Evolutionary conservation across 345 rosid genomes (phyloP).

Genomic region (Syzygium aqueum): DNA sequence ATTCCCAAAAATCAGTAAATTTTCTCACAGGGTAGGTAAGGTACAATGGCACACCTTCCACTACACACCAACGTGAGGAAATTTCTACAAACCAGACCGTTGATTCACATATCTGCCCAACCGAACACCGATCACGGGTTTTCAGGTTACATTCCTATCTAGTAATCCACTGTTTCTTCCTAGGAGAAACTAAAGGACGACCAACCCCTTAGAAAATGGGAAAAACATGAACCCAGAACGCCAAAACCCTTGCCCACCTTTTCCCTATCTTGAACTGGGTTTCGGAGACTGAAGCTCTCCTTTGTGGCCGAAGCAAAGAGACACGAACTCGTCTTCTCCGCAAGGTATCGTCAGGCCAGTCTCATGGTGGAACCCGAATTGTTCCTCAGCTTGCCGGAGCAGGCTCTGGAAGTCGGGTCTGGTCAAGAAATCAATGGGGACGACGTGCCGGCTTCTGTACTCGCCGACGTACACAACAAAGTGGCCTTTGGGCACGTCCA

Average conservation of each 20-base stretch:
- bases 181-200: too few species aligned
- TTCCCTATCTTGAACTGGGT: neutral
- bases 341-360: constrained; percentile 42
- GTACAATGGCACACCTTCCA: neutral
- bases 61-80: neutral
- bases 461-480: constrained; percentile 43
- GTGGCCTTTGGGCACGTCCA: constrained; percentile 40
- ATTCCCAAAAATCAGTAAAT: neutral
- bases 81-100: neutral
- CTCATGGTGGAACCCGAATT: constrained; percentile 38
- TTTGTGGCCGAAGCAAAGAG: constrained; percentile 16
- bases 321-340: constrained; percentile 31
- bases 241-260: neutral
- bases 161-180: too few species aligned
- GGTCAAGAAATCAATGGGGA: constrained; percentile 22
- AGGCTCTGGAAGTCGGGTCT: constrained; percentile 34
- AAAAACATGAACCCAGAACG: neutral
- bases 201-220: neutral
- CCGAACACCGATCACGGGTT: neutral
- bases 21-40: neutral
- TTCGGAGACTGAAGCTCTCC: neutral
- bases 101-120: neutral
- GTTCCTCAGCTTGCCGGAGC: constrained; percentile 35
- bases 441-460: constrained; percentile 24
- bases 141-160: too few species aligned